phyloP scores from a whole-genome alignment of 2,329 filamentous ascomycete genomes.

The Thelonectria rubi region DNA sequence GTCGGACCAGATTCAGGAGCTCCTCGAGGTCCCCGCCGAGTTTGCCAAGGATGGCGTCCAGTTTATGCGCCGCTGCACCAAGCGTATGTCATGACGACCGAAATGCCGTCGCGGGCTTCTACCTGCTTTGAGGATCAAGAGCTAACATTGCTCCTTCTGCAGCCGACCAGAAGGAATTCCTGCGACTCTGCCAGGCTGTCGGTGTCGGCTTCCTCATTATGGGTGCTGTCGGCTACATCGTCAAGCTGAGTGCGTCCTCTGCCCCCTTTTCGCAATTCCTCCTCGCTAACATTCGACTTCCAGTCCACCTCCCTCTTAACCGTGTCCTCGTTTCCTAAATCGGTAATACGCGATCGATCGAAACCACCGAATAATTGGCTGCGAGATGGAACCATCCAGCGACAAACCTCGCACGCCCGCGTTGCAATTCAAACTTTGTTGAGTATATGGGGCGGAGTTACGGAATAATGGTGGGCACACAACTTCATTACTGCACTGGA shows the following conservation, averaged over 20 bases:
- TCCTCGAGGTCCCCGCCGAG: conserved; percentile 74
- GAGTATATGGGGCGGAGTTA: conserved; percentile 41
- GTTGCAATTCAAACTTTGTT: conserved; percentile 35
- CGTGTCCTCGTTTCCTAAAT: conserved; percentile 65
- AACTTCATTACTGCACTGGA: conserved; percentile 36
- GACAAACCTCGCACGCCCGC: conserved; percentile 7
- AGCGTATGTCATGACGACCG: conserved; percentile 54
- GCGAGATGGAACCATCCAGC: conserved; percentile 6
- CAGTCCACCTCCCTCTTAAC: conserved; percentile 76
- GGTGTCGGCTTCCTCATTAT: conserved; percentile 76
- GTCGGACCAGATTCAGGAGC: conserved; percentile 75
- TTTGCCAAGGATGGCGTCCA: conserved; percentile 70
- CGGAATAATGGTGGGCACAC: conserved; percentile 41
- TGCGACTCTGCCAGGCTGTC: conserved; percentile 65
- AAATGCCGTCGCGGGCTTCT: neutral
- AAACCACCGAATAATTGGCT: conserved; percentile 7
- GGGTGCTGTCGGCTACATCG: conserved; percentile 74
- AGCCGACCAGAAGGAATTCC: conserved; percentile 56
- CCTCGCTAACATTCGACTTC: neutral
- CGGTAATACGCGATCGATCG: neutral
- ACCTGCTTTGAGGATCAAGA: neutral
- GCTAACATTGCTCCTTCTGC: conserved; percentile 14
- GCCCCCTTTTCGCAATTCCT: neutral
- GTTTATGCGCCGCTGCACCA: conserved; percentile 70
- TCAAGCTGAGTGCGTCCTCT: conserved; percentile 70